Conservation (phyloP, 83 land plant genomes). For the Larix sibirica region DNA sequence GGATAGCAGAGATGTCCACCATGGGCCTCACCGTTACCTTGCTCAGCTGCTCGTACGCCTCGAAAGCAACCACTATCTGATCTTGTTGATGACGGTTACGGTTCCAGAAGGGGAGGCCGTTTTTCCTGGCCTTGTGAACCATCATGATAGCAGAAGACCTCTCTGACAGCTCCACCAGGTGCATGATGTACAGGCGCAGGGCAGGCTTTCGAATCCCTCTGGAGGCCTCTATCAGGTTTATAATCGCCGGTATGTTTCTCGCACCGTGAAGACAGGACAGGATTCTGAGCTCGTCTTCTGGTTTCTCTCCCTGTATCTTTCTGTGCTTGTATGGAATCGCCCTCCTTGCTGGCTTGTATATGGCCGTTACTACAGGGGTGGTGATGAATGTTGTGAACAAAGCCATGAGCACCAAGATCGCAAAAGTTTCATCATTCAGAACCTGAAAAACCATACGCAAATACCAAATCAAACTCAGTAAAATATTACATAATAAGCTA, state of each 20-base stretch:
- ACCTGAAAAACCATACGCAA: slow-evolving; percentile 39
- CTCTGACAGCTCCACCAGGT: slow-evolving; percentile 75
- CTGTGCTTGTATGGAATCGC: slow-evolving; percentile 35
- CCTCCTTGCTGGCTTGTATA: slow-evolving; percentile 41
- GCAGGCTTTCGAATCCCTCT: slow-evolving; percentile 41
- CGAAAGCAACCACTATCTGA: slow-evolving; percentile 62
- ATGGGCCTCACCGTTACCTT: slow-evolving; percentile 49
- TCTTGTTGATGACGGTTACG: slow-evolving; percentile 42
- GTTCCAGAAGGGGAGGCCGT: slow-evolving; percentile 57
- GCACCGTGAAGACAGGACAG: slow-evolving; percentile 61
- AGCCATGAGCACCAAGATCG: slow-evolving; percentile 58
- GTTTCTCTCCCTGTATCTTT: slow-evolving; percentile 20
- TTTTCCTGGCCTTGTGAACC: slow-evolving; percentile 54
- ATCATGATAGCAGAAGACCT: slow-evolving; percentile 75
- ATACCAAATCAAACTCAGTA: too few species aligned
- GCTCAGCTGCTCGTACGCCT: slow-evolving; percentile 56
- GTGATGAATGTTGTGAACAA: slow-evolving; percentile 56
- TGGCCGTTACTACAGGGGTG: slow-evolving; percentile 41
- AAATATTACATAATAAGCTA: too few species aligned
- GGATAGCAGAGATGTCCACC: slow-evolving; percentile 50
- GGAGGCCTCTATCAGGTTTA: slow-evolving; percentile 58
- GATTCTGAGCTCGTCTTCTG: slow-evolving; percentile 47
- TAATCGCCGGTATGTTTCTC: slow-evolving; percentile 57
- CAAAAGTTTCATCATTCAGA: slow-evolving; percentile 42
- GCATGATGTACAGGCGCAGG: slow-evolving; percentile 59